Base-by-base conservation (phyloP, 169 alveolate species). In the Plasmodium knowlesi region DNA sequence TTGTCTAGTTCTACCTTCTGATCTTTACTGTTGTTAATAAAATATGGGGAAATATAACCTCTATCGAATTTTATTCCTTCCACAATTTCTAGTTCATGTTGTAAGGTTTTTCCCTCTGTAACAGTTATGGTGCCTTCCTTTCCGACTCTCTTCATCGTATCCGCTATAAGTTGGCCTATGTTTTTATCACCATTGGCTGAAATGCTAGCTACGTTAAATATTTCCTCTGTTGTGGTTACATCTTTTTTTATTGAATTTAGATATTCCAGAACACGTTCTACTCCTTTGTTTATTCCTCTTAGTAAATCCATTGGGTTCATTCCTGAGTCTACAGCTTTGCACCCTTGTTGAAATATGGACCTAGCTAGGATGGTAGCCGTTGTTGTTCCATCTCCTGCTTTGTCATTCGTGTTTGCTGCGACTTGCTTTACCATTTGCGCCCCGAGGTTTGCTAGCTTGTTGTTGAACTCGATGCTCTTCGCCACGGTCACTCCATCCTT, bases 401-500 rank as follows among this genome's bases (percentile, higher is more conserved):
- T 98, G 95, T 99, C 99, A 94, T 99, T 99, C 72, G 99, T 98
- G 88, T 98, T 98, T 25, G 98, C 96, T 8, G 99, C 99, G 5
- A 99, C 99, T 94, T 98, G 99, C 94, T 98, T 98, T 71, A 99
- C 98, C 94, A 99, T 96, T 83, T 97, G 98, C 34, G 99, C 99
- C 4, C 99, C 99, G 74, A 99, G 95, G 92, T 99, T 99, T 91
- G 96, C 98, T 96, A 98, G 95, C 92, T 97, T 97, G 97, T 98
- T 98, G 32, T 98, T 92, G 82, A 99, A 97, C 83, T 99, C 99
- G 79, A 99, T 98, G 61, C 99, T 97, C 94, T 98, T 99, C 57
- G 99, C 99, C 22, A 99, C 99, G 0, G 99, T 99, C 41, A 99
- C 99, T 12, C 99, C 99, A 94, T 99, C 99, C 96, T 99, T 99